These are phyloP conservation scores for Prunus davidiana DNA, from an alignment of 306 rosid genomes.

Conservation along the genomic window DNA sequence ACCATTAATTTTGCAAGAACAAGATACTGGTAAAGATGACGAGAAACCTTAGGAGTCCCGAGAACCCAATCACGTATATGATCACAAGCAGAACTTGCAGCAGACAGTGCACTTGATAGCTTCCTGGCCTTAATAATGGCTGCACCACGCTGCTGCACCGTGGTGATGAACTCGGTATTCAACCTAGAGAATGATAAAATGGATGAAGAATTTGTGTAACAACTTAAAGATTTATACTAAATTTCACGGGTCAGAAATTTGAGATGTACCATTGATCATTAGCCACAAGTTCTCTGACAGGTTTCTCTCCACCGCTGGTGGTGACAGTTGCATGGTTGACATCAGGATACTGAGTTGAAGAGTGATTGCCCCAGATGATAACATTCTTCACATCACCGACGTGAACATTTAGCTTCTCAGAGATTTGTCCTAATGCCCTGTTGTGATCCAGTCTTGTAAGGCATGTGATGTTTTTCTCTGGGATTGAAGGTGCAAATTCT, in stretches of 20 bases:
- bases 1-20: neutral
- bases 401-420: conserved; percentile 65
- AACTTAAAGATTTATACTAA: neutral
- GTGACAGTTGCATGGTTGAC: conserved; percentile 73
- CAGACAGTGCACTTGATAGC: conserved; percentile 60
- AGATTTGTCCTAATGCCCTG: conserved; percentile 84
- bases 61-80: conserved; percentile 70
- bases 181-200: conserved; percentile 39
- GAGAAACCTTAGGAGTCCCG: conserved; percentile 61
- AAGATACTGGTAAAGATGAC: conserved; percentile 10
- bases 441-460: conserved; percentile 92
- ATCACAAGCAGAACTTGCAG: conserved; percentile 78
- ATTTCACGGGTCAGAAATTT: conserved; percentile 3
- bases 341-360: conserved; percentile 92
- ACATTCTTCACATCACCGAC: conserved; percentile 78
- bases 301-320: conserved; percentile 28
- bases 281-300: conserved; percentile 49
- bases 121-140: conserved; percentile 64
- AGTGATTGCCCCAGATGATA: conserved; percentile 91
- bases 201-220: neutral
- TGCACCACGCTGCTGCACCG: conserved; percentile 65
- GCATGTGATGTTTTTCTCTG: conserved; percentile 75
- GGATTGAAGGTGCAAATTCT: conserved; percentile 81
- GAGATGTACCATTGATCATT: conserved; percentile 61
- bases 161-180: conserved; percentile 64